These are phyloP conservation scores for Heimioporus sp. DNA, from an alignment of 768 basidiomycete genomes.

Conservation along the genomic window DNA sequence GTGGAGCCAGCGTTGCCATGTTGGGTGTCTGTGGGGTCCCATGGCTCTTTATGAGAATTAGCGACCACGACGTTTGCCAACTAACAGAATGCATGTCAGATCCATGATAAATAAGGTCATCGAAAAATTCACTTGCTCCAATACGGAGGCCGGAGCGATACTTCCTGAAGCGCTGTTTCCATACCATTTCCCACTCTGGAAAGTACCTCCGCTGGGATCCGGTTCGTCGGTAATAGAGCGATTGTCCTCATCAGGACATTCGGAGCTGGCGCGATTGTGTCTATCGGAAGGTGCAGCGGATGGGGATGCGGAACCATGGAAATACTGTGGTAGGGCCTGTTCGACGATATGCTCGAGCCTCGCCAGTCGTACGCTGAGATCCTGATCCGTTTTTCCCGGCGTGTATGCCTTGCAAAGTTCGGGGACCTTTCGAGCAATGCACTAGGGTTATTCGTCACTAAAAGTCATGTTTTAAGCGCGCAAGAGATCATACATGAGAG, in stretches of 20 bases:
- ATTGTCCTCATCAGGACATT: slow-evolving; percentile 58
- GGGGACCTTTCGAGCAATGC: slow-evolving; percentile 81
- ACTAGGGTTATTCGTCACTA: slow-evolving; percentile 42
- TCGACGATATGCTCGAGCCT: slow-evolving; percentile 83
- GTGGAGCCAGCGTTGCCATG: slow-evolving; percentile 9
- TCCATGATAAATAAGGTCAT: slow-evolving; percentile 8
- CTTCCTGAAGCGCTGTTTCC: slow-evolving; percentile 83
- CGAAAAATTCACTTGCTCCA: slow-evolving; percentile 64
- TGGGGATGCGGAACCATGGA: slow-evolving; percentile 40
- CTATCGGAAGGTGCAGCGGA: slow-evolving; percentile 33
- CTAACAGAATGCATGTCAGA: slow-evolving; percentile 35
- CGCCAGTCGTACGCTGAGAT: slow-evolving; percentile 68
- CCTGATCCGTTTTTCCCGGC: slow-evolving; percentile 83
- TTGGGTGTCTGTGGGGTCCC: slow-evolving; percentile 19
- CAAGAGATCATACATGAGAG: slow-evolving; percentile 60
- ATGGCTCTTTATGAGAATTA: slow-evolving; percentile 29
- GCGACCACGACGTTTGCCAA: slow-evolving; percentile 54
- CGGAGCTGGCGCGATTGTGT: slow-evolving; percentile 46
- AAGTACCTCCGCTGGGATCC: slow-evolving; percentile 70
- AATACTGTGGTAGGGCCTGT: slow-evolving; percentile 73
- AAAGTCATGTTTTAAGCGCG: slow-evolving; percentile 1
- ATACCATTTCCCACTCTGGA: slow-evolving; percentile 85
- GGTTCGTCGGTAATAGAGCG: slow-evolving; percentile 76
- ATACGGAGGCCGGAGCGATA: slow-evolving; percentile 72
- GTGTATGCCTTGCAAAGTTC: slow-evolving; percentile 88